Evolutionary conservation across 768 basidiomycete species (phyloP).

Genomic region (Termitomyces sp.): DNA sequence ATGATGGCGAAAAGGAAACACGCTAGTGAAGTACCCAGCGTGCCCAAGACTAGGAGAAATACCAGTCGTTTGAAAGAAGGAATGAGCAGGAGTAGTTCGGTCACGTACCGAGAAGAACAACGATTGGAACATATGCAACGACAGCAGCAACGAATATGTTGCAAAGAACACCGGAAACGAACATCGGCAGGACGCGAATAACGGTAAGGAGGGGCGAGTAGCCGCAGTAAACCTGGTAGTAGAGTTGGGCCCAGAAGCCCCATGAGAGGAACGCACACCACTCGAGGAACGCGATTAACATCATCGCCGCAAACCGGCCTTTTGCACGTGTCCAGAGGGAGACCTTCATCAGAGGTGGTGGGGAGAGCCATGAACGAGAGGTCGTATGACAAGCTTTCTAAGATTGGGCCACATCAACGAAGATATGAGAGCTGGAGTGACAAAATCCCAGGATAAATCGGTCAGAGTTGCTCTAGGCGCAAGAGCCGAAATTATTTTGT

Average conservation of each 20-base stretch:
- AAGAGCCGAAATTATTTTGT: no score
- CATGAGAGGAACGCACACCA: slow-evolving; percentile 52
- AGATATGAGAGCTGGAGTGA: no score
- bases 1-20: slow-evolving; percentile 68
- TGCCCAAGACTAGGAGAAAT: slow-evolving; percentile 33
- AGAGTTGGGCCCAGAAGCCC: slow-evolving; percentile 44
- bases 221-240: slow-evolving; percentile 60
- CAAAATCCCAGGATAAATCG: no score
- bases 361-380: slow-evolving; percentile 18
- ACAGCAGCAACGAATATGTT: slow-evolving; percentile 61
- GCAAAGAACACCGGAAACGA: slow-evolving; percentile 54
- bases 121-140: slow-evolving; percentile 47
- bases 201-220: slow-evolving; percentile 56
- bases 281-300: slow-evolving; percentile 50
- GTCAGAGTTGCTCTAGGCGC: no score
- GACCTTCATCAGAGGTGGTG: slow-evolving; percentile 57
- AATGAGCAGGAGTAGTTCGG: background rate
- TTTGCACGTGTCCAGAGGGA: slow-evolving; percentile 55
- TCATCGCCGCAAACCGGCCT: slow-evolving; percentile 53
- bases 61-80: background rate
- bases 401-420: no score
- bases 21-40: slow-evolving; percentile 49
- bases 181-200: slow-evolving; percentile 67
- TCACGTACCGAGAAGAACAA: slow-evolving; percentile 50
- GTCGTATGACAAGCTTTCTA: no score